Evolutionary conservation across 257 asterid genomes (phyloP).

Genomic region (Ophiorrhiza pumila): DNA sequence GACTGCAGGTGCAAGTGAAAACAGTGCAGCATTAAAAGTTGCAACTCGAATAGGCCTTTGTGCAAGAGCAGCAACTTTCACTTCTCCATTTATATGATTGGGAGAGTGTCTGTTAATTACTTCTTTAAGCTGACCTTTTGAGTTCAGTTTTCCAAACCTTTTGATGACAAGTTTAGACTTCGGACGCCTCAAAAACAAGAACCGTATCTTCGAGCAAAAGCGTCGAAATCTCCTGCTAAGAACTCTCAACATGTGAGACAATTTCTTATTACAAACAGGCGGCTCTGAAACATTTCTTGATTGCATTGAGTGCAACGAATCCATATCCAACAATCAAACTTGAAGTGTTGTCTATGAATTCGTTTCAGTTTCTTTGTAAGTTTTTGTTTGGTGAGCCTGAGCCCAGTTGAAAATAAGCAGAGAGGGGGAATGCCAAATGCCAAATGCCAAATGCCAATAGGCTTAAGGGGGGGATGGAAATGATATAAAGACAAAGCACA

Average conservation of each 20-base stretch:
- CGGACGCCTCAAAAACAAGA: slow-evolving; percentile 39
- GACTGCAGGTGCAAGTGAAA: slow-evolving; percentile 88
- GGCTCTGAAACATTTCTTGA: slow-evolving; percentile 30
- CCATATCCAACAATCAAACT: background rate
- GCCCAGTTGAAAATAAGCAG: slow-evolving; percentile 6
- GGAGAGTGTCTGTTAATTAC: slow-evolving; percentile 14
- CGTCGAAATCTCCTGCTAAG: slow-evolving; percentile 44
- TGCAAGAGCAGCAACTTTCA: background rate
- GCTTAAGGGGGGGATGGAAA: slow-evolving; percentile 6
- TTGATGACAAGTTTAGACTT: slow-evolving; percentile 58
- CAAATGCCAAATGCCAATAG: too few species aligned
- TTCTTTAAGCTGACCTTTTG: slow-evolving; percentile 20
- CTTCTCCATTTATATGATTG: slow-evolving; percentile 8
- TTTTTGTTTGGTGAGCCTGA: slow-evolving; percentile 1
- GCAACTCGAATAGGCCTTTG: slow-evolving; percentile 66
- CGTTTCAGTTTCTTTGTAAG: background rate
- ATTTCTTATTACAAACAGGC: slow-evolving; percentile 37
- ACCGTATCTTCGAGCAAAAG: slow-evolving; percentile 46
- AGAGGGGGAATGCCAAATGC: background rate
- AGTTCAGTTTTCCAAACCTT: slow-evolving; percentile 47
- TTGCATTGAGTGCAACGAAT: slow-evolving; percentile 31
- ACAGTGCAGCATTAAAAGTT: slow-evolving; percentile 80
- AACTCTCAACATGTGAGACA: slow-evolving; percentile 39
- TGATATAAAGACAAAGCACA: slow-evolving; percentile 24
- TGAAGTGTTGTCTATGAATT: background rate